Conservation (phyloP, 139 green algal species). For the Chlorokybus atmophyticus region DNA sequence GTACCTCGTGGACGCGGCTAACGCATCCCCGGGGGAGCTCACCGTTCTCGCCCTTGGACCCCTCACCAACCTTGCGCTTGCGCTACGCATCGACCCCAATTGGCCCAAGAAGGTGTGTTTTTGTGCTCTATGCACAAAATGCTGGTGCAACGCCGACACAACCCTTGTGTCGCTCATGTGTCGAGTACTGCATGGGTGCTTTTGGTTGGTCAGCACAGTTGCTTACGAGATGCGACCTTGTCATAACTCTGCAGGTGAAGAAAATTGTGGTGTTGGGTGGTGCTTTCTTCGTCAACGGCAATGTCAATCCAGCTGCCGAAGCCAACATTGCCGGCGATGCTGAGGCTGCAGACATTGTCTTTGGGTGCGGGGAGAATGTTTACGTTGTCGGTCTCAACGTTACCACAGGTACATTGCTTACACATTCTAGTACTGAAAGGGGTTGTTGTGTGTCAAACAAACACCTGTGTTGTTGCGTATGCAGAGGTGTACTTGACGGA, state of each 20-base stretch:
- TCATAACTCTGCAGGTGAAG: no score
- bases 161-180: no score
- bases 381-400: slow-evolving; percentile 30
- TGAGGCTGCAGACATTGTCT: slow-evolving; percentile 31
- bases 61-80: slow-evolving; percentile 68
- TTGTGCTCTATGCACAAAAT: no score
- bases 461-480: no score
- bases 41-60: slow-evolving; percentile 61
- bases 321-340: slow-evolving; percentile 35
- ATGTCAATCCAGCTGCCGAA: slow-evolving; percentile 60
- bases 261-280: slow-evolving; percentile 52
- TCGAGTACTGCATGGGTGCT: no score
- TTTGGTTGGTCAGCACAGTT: no score
- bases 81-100: not conserved
- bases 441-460: no score
- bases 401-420: slow-evolving; percentile 18
- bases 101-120: no score
- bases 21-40: slow-evolving; percentile 30
- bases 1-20: slow-evolving; percentile 53
- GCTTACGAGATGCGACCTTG: no score
- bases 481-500: no score
- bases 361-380: slow-evolving; percentile 15
- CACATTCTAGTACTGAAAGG: no score
- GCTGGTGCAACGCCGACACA: no score
- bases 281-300: slow-evolving; percentile 61